Percentiles rank a stretch among this genome's conserved stretches.
Evolutionary conservation across 2,329 filamentous ascomycete species (phyloP).

Genomic region (Setomelanomma holmii): DNA sequence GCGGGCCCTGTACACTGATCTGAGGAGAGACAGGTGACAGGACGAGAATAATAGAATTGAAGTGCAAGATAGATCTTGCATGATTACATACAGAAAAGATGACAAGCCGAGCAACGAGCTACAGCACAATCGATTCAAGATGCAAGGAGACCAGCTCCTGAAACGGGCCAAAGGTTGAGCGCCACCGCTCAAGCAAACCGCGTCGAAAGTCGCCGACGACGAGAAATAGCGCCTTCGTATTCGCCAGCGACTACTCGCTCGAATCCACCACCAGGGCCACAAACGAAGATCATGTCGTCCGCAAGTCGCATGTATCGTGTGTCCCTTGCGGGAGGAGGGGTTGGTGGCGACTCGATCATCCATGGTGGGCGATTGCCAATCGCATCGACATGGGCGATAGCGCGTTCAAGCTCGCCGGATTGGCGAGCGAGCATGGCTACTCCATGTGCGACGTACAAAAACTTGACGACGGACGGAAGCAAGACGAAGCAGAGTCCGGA

Average conservation of each 20-base stretch:
- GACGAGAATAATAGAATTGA: not conserved
- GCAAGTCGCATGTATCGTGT: conserved; percentile 13
- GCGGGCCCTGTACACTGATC: conserved; percentile 24
- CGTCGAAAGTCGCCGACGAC: conserved; percentile 6
- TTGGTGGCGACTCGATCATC: conserved; percentile 1
- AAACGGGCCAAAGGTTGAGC: not conserved
- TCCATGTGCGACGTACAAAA: conserved; percentile 3
- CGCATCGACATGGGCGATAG: not conserved
- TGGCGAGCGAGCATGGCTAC: not conserved
- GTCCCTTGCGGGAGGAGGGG: conserved; percentile 4
- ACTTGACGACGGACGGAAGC: not conserved
- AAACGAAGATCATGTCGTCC: conserved; percentile 12
- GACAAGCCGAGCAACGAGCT: no score
- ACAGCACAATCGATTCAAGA: no score
- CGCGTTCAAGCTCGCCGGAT: not conserved
- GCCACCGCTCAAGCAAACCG: conserved; percentile 11
- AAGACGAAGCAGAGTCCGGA: not conserved
- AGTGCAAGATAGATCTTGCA: not conserved
- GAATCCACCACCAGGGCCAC: conserved; percentile 9
- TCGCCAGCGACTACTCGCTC: conserved; percentile 11
- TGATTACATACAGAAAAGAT: not conserved
- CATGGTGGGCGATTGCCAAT: conserved; percentile 7
- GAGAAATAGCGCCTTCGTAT: conserved; percentile 5
- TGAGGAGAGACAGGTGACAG: conserved; percentile 18
- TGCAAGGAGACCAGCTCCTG: not conserved